Evolutionary conservation across 2,329 filamentous ascomycete species (phyloP), one percentile per base, ranked within the genome.

Genomic region (Helotiales sp.): DNA sequence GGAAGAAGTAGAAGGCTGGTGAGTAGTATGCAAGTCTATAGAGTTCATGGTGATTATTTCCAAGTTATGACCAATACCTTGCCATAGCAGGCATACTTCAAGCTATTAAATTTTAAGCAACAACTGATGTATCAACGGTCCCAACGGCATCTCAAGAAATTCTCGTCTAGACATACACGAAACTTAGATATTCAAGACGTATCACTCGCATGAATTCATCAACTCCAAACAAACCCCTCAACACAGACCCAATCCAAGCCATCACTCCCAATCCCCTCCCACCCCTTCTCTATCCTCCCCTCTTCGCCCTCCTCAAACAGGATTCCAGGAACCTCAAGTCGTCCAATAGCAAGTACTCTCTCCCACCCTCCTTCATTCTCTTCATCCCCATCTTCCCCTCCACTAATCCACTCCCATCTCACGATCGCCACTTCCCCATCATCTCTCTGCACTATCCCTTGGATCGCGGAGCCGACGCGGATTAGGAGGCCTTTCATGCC

Each of bases 401-500:
- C 19, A n/a, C 29, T 30, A 34, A 52, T 50, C 61, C 62, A 65
- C 29, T 58, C 58, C 62, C 63, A 66, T 31, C 61, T 54, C 24
- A 36, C 52, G 3, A 67, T 59, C 13, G 55, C 53, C 40, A 65
- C 34, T 12, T 55, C 52, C 22, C n/a, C n/a, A n/a, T 61, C 58
- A 1, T 52, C 59, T 5, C 17, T 57, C 55, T 64, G 61, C n/a
- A 63, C 49, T n/a, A 66, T 57, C 13, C 58, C 63, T 17, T 66
- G 59, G 15, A 67, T 49, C 42, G 46, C 60, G 15, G 52, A 52
- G 10, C 62, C 66, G 40, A 68, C 53, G 24, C 65, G 59, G 36
- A 64, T 62, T 17, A 64, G 25, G 55, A 67, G 58, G 2, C 66
- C 66, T 25, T 51, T 59, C 15, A 54, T 47, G 7, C 51, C 48